Conservation (phyloP, 371 early-diverging fungal species). For the Ordospora pajunii region DNA sequence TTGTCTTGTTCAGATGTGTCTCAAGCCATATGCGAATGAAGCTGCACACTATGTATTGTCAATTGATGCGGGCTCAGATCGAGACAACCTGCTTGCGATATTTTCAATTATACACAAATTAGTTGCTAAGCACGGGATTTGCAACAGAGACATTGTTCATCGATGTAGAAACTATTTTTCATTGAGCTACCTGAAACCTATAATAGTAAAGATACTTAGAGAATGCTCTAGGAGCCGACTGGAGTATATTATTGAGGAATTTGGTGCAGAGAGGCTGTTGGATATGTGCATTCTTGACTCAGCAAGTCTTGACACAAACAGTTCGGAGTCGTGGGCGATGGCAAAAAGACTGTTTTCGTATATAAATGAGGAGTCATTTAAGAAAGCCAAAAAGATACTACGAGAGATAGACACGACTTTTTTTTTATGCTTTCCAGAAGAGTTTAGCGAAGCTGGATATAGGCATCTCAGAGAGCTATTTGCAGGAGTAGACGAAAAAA, state of each 20-base stretch:
- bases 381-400: background rate
- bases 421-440: background rate
- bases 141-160: background rate
- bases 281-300: background rate
- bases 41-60: background rate
- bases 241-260: background rate
- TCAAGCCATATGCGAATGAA: background rate
- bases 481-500: background rate
- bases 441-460: background rate
- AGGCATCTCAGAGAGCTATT: background rate
- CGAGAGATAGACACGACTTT: background rate
- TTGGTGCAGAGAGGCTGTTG: background rate
- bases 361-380: background rate
- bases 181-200: background rate
- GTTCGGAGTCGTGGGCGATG: background rate
- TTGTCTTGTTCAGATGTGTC: background rate
- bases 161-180: background rate
- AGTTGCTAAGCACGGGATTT: background rate
- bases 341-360: background rate
- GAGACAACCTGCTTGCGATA: background rate
- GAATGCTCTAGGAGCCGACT: background rate
- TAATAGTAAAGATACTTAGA: background rate
- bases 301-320: background rate
- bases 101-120: background rate
- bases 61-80: background rate